phyloP scores from a whole-genome alignment of 805 yeast species.

The Metschnikowia reukaufii region DNA sequence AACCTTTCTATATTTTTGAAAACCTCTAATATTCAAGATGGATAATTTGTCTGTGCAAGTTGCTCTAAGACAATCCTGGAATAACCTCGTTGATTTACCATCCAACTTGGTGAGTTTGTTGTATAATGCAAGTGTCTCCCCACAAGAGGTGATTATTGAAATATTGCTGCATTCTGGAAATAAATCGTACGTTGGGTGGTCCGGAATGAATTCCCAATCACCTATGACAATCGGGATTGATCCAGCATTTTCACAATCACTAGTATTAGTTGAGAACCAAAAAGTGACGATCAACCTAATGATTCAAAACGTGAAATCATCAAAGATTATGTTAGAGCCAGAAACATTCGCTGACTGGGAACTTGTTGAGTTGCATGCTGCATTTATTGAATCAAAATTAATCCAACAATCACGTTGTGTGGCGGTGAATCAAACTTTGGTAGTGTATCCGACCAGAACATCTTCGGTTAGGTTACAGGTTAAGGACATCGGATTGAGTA shows the following conservation, averaged over 20 bases:
- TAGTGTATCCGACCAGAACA: conserved; percentile 63
- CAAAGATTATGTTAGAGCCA: conserved; percentile 76
- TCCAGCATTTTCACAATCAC: conserved; percentile 57
- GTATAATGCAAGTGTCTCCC: conserved; percentile 51
- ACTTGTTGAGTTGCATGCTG: conserved; percentile 78
- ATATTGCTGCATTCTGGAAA: conserved; percentile 27
- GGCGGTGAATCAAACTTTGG: conserved; percentile 52
- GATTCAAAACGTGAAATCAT: conserved; percentile 50
- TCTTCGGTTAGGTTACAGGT: conserved; percentile 61
- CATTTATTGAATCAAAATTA: conserved; percentile 67
- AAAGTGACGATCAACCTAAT: conserved; percentile 44
- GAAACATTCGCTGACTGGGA: conserved; percentile 84
- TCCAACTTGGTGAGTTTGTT: conserved; percentile 44
- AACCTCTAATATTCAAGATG: conserved; percentile 22
- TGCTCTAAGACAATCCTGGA: conserved; percentile 35
- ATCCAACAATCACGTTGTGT: conserved; percentile 82
- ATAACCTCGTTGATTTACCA: conserved; percentile 59
- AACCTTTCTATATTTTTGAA: background rate
- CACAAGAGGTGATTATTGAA: conserved; percentile 60
- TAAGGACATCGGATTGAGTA: conserved; percentile 43
- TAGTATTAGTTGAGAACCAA: conserved; percentile 47
- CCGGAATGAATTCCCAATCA: conserved; percentile 49
- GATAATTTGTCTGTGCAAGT: conserved; percentile 35
- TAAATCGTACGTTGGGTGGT: conserved; percentile 60
- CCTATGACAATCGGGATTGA: conserved; percentile 57